Conservation (phyloP, 345 rosid species). For the Salix dunnii region DNA sequence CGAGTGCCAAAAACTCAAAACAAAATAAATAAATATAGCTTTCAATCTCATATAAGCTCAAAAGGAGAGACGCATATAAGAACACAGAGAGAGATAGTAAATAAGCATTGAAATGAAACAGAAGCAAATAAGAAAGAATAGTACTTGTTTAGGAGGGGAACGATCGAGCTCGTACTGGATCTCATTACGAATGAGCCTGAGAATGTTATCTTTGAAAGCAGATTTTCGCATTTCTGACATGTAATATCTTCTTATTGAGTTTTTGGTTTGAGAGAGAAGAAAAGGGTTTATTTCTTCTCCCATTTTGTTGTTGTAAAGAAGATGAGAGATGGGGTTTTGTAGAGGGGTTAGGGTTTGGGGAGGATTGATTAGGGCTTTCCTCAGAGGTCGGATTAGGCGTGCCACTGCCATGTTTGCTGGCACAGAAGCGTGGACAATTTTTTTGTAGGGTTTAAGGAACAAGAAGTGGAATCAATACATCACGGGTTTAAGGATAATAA, state of each 20-base stretch:
- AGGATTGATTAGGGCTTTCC: slow-evolving; percentile 6
- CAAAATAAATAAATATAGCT: no score
- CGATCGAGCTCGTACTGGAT: slow-evolving; percentile 65
- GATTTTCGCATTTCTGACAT: slow-evolving; percentile 69
- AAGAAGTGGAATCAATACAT: background rate
- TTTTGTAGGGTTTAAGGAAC: background rate
- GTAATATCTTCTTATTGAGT: slow-evolving; percentile 33
- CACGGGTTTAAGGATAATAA: background rate
- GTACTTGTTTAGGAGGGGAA: slow-evolving; percentile 43
- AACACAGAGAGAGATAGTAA: background rate
- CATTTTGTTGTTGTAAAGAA: no score
- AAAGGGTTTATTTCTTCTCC: background rate
- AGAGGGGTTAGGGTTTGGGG: slow-evolving; percentile 6
- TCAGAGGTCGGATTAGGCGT: slow-evolving; percentile 5
- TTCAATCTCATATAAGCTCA: no score
- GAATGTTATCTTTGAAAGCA: slow-evolving; percentile 65
- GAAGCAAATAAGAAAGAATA: background rate
- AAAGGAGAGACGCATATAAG: no score
- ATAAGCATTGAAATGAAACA: background rate
- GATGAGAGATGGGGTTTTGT: background rate
- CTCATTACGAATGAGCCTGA: slow-evolving; percentile 58
- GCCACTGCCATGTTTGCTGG: slow-evolving; percentile 9
- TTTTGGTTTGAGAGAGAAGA: background rate
- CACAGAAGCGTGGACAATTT: background rate
- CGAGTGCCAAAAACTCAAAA: no score